phyloP scores from a whole-genome alignment of 176 grass and related monocot genomes.

The Triticum aestivum region IWGSC_CS_RefSeq_v2.1 NC_057802.1:346841318-346841817 shows the following conservation, averaged over 20 bases:
- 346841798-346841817: too few relatives aligned
- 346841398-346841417: not conserved
- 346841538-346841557: not conserved
- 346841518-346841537: not conserved
- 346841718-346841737: not conserved
- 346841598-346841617: not conserved
- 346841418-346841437: too few relatives aligned
- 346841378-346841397: not conserved
- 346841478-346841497: not conserved
- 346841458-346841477: not conserved
- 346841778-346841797: too few relatives aligned
- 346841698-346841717: not conserved
- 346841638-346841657: not conserved
- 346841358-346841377: not conserved
- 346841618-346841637: not conserved
- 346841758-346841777: too few relatives aligned
- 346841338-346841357: not conserved
- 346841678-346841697: not conserved
- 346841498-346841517: not conserved
- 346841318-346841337: not conserved
- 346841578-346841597: not conserved
- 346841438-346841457: not conserved
- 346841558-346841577: not conserved
- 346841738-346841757: too few relatives aligned
- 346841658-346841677: not conserved